These are phyloP conservation scores for Trypanosomatidae sp. DNA, from an alignment of 208 protist species.

Conservation along the genomic window DNA sequence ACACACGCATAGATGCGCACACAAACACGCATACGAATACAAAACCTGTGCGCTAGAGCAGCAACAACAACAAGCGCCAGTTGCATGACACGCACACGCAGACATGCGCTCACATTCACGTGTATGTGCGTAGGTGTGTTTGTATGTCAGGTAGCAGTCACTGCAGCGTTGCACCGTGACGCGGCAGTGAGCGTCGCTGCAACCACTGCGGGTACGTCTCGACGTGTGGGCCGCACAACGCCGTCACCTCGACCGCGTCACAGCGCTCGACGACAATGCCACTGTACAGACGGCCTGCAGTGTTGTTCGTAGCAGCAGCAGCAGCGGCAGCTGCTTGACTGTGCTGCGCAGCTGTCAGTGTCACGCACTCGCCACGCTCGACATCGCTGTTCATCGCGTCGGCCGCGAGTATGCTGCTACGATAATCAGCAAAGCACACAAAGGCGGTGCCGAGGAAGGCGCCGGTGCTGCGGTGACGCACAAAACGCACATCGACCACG, in stretches of 20 bases:
- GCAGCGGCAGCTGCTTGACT: neutral
- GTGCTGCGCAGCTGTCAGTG: conserved; percentile 13
- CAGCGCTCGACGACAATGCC: conserved; percentile 74
- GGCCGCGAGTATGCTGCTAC: conserved; percentile 55
- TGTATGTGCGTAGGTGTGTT: too few species aligned
- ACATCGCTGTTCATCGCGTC: conserved; percentile 70
- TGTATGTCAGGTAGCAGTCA: too few species aligned
- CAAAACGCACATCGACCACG: conserved; percentile 57
- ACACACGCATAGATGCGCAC: too few species aligned
- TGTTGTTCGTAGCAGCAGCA: neutral
- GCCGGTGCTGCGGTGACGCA: conserved; percentile 50
- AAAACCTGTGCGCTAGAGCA: too few species aligned
- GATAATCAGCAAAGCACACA: conserved; percentile 57
- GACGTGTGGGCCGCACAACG: conserved; percentile 2
- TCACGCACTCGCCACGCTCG: conserved; percentile 35
- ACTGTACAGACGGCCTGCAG: neutral
- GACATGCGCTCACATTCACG: too few species aligned
- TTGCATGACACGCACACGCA: too few species aligned
- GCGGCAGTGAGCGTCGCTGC: neutral
- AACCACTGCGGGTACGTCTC: conserved; percentile 49
- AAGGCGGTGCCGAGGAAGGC: conserved; percentile 71
- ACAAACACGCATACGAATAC: too few species aligned
- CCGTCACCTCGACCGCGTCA: conserved; percentile 46
- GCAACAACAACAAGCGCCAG: too few species aligned
- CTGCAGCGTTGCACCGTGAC: neutral